A percentile compares a stretch with the other conserved stretches of the same genome.
These are phyloP conservation scores for Kitagawia praeruptora DNA, from an alignment of 129 eudicot species.

Conservation along the genomic window DNA sequence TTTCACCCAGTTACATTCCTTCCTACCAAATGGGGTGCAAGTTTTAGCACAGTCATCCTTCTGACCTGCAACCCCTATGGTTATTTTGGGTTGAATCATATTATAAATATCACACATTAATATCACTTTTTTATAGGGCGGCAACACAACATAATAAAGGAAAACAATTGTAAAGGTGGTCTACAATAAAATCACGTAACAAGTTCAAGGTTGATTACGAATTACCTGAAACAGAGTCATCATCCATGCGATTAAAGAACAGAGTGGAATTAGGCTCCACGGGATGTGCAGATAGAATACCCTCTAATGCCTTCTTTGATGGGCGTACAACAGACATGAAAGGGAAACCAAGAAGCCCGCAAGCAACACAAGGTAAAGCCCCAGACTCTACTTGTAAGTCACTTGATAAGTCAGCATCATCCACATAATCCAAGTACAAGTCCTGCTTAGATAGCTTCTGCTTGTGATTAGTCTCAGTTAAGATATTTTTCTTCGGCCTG, in stretches of 20 bases:
- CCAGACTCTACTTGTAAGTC: conserved; percentile 86
- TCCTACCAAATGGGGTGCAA: neutral
- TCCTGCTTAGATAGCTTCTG: conserved; percentile 24
- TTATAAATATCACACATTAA: neutral
- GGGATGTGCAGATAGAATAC: conserved; percentile 25
- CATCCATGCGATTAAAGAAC: conserved; percentile 7
- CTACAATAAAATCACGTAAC: neutral
- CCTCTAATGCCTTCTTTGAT: conserved; percentile 26
- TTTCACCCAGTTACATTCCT: neutral
- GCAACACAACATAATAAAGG: neutral
- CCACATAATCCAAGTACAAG: conserved; percentile 22
- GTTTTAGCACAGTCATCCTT: neutral
- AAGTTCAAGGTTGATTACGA: neutral
- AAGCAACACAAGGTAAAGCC: conserved; percentile 88
- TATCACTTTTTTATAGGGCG: neutral
- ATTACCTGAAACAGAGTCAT: conserved; percentile 35
- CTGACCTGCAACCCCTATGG: neutral
- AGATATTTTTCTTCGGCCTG: conserved; percentile 15
- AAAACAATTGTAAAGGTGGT: neutral
- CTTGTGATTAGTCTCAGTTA: conserved; percentile 20
- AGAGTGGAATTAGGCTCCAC: conserved; percentile 7
- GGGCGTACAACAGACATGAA: conserved; percentile 90
- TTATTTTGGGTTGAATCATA: neutral
- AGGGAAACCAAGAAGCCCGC: conserved; percentile 97
- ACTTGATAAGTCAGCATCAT: conserved; percentile 62